Base-by-base conservation (phyloP, 768 basidiomycete genomes). In the Naganishia antarctica region DNA sequence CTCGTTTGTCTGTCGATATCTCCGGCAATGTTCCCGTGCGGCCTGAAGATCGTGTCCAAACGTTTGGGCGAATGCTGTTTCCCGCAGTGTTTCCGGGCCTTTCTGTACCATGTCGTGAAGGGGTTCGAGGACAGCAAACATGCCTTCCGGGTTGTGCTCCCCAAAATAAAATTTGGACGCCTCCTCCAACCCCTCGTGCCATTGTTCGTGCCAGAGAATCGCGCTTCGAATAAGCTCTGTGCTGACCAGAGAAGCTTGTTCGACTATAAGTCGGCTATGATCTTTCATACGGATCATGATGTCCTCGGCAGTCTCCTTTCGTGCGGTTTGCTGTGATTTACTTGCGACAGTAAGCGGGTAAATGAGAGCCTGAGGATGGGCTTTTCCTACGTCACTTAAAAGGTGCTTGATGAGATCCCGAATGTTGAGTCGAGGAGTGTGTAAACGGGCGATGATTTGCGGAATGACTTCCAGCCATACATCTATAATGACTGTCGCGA, bases 391-490 rank as follows among this genome's bases (percentile, higher is more conserved):
- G 71, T 93, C 91, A 13, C 85, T 87, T 58, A 99, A 80, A 13
- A 99, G 81, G 70, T 85, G 84, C 70, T 91, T 87, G 74, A 99
- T 94, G 66, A 92, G 90, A 68, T 87, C 83, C 37, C 91, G 85
- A 66, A 98, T 90, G 65, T 88, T 89, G 18, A 81, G 79, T 70
- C 88, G 88, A 0, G 94, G 92, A 0, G 92, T 96, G 81, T 99
- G 93, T 69, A 99, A 94, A 16, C 96, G 87, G 43, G 96, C 96
- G 72, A 99, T 98, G 68, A 99, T 94, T 84, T 98, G 94, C 49
- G 96, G 96, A 61, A 98, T 91, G 68, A 99, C 96, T 72, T 98
- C 92, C 41, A 99, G 82, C 96, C 96, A 99, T 0, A 93, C 98
- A 73, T 99, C 92, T 58, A 99, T 87, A 73, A 89, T 91, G 40